phyloP scores from a whole-genome alignment of 2,329 filamentous ascomycete species.

The Cordyceps cicadae region DNA sequence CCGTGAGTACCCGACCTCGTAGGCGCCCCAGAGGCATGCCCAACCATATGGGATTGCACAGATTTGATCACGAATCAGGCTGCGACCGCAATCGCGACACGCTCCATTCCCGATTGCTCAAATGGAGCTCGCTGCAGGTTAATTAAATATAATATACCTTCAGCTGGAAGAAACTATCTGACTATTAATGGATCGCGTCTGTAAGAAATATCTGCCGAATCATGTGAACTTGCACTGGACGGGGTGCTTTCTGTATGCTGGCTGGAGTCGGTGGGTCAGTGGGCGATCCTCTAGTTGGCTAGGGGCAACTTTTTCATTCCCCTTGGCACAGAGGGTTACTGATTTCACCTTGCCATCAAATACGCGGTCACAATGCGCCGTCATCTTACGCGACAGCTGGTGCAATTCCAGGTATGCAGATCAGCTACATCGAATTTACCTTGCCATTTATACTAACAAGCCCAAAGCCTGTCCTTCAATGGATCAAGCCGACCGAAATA shows the following conservation, averaged over 20 bases:
- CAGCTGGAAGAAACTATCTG: too few relatives aligned
- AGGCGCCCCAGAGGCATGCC: too few relatives aligned
- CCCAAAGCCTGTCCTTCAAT: not conserved
- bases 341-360: not conserved
- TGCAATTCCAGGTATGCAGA: not conserved
- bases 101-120: not conserved
- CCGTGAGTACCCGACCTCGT: not conserved
- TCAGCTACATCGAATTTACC: not conserved
- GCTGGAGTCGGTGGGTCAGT: not conserved
- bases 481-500: not conserved
- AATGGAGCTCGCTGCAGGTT: too few relatives aligned
- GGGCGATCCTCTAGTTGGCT: not conserved
- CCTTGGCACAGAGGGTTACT: not conserved
- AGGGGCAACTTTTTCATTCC: not conserved
- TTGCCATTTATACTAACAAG: not conserved
- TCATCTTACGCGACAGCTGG: not conserved
- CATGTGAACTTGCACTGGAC: too few relatives aligned
- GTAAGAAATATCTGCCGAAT: too few relatives aligned
- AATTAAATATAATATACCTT: too few relatives aligned
- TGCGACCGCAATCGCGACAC: not conserved
- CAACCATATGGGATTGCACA: too few relatives aligned
- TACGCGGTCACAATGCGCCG: constrained; percentile 2
- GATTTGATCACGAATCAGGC: not conserved
- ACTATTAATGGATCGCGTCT: too few relatives aligned
- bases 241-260: too few relatives aligned